These are phyloP conservation scores for Sarocladiaceae sp. DNA, from an alignment of 2,329 filamentous ascomycete species.

Conservation along the genomic window DNA sequence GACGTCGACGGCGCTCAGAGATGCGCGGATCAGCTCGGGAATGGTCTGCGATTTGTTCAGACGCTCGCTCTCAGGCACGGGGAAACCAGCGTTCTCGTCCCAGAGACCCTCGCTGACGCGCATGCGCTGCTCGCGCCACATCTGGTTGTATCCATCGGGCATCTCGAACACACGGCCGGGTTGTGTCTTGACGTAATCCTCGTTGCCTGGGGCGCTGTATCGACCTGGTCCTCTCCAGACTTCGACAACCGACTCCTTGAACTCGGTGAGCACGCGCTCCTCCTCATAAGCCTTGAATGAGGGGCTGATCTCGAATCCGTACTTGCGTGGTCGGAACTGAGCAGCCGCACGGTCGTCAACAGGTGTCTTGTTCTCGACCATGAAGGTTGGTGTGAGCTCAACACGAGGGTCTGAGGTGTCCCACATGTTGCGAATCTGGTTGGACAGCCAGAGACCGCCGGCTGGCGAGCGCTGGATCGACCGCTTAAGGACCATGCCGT, in stretches of 20 bases:
- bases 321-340: conserved; percentile 71
- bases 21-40: conserved; percentile 73
- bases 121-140: conserved; percentile 87
- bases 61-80: conserved; percentile 38
- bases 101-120: conserved; percentile 85
- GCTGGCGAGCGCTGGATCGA: conserved; percentile 81
- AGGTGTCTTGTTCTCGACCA: conserved; percentile 80
- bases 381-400: conserved; percentile 77
- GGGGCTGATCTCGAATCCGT: conserved; percentile 54
- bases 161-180: conserved; percentile 92
- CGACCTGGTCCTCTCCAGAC: conserved; percentile 80
- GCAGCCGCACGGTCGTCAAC: conserved; percentile 83
- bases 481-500: conserved; percentile 91
- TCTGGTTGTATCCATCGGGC: conserved; percentile 93
- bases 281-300: conserved; percentile 84
- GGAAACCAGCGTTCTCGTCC: conserved; percentile 74
- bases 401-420: conserved; percentile 64
- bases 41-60: conserved; percentile 73
- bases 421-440: conserved; percentile 81
- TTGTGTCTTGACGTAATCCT: conserved; percentile 68
- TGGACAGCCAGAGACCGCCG: conserved; percentile 85
- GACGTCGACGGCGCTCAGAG: conserved; percentile 77
- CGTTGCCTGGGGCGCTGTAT: conserved; percentile 61
- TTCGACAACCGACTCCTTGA: conserved; percentile 96
- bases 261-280: conserved; percentile 88